Evolutionary conservation across 306 rosid genomes (phyloP).

Genomic region (Quercus cerris): DNA sequence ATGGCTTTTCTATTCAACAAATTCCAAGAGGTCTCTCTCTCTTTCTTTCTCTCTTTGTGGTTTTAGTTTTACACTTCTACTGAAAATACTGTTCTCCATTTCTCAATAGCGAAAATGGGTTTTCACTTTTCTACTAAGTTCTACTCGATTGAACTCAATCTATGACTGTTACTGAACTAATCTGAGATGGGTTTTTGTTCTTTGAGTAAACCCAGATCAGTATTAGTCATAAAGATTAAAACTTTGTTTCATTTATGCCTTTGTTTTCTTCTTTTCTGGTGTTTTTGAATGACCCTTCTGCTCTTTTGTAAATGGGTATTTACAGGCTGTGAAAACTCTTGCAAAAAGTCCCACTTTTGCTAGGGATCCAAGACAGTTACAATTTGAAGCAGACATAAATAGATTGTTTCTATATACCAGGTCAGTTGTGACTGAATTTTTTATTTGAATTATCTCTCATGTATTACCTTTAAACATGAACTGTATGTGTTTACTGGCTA

Average conservation of each 20-base stretch:
- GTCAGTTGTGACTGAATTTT: slow-evolving; percentile 28
- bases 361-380: slow-evolving; percentile 71
- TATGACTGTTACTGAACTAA: not conserved
- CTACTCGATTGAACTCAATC: too few relatives aligned
- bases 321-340: slow-evolving; percentile 60
- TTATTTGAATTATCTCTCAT: not conserved
- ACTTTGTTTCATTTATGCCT: not conserved
- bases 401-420: slow-evolving; percentile 83
- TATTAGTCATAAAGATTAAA: not conserved
- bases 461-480: not conserved
- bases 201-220: not conserved
- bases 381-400: slow-evolving; percentile 78
- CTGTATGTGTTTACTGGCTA: not conserved
- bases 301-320: not conserved
- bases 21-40: too few relatives aligned
- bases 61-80: too few relatives aligned
- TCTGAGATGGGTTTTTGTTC: not conserved
- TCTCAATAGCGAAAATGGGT: too few relatives aligned
- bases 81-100: too few relatives aligned
- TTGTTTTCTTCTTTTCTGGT: not conserved
- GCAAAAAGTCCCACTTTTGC: slow-evolving; percentile 57
- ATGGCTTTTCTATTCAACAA: too few relatives aligned
- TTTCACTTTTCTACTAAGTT: too few relatives aligned
- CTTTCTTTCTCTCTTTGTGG: too few relatives aligned
- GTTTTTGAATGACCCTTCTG: too few relatives aligned